Percentiles rank a stretch among this genome's conserved stretches.
Evolutionary conservation across 345 rosid species (phyloP).

Genomic region (Pugionium dolabratum): DNA sequence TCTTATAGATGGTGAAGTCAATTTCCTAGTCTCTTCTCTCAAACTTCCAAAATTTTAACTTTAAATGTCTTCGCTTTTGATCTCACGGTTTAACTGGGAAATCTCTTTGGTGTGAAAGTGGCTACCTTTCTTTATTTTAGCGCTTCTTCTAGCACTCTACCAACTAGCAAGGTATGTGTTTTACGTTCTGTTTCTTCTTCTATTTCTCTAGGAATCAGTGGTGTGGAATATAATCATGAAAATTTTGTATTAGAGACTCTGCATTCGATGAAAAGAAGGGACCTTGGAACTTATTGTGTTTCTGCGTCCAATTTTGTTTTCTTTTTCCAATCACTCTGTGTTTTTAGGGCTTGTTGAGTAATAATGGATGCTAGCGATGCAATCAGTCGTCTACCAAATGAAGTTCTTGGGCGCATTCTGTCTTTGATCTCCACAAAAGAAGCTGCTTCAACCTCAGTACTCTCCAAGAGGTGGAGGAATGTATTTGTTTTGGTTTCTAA

Average conservation of each 20-base stretch:
- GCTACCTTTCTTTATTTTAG: background rate
- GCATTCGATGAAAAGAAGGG: background rate
- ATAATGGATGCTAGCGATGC: background rate
- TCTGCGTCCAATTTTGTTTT: background rate
- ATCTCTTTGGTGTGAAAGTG: background rate
- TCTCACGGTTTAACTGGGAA: background rate
- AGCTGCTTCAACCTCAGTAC: conserved; percentile 9
- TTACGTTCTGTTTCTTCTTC: background rate
- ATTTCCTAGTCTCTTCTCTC: background rate
- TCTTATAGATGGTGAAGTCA: background rate
- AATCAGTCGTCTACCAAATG: conserved; percentile 10
- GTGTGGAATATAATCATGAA: background rate
- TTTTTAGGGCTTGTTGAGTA: background rate
- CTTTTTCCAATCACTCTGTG: background rate
- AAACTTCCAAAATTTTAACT: background rate
- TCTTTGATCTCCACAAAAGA: conserved; percentile 6
- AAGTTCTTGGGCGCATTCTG: background rate
- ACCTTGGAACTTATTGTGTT: background rate
- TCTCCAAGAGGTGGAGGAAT: conserved; percentile 11
- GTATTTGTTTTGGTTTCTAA: conserved; percentile 2
- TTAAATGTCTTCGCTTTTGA: background rate
- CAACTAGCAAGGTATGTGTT: background rate
- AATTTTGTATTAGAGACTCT: background rate
- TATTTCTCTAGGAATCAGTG: background rate
- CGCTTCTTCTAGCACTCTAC: background rate